These are phyloP conservation scores for Solanum bulbocastanum DNA, from an alignment of 257 asterid species.

Conservation along the genomic window DNA sequence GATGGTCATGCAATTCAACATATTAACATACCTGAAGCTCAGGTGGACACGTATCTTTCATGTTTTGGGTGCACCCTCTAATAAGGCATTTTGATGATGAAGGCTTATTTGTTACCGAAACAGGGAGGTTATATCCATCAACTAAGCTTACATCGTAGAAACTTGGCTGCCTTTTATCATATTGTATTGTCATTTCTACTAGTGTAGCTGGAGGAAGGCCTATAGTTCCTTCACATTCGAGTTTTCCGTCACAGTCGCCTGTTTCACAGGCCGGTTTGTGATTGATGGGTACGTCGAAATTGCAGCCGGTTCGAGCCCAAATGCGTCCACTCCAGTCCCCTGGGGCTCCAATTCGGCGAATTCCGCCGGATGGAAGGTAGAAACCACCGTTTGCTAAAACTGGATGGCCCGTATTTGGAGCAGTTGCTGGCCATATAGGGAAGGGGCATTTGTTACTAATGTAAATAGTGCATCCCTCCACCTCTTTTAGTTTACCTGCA, in stretches of 20 bases:
- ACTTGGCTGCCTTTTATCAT: constrained; percentile 33
- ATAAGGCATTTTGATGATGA: constrained; percentile 24
- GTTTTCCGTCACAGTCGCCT: constrained; percentile 63
- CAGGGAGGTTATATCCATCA: constrained; percentile 77
- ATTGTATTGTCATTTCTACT: constrained; percentile 43
- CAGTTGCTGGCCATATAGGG: constrained; percentile 86
- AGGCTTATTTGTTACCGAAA: constrained; percentile 26
- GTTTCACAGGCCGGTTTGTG: constrained; percentile 50
- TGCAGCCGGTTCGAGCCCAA: constrained; percentile 89
- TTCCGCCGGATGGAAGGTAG: constrained; percentile 38
- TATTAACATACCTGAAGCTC: constrained; percentile 19
- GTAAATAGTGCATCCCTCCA: constrained; percentile 41
- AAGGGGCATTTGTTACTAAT: constrained; percentile 69
- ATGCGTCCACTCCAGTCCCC: constrained; percentile 74
- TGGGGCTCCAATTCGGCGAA: constrained; percentile 21
- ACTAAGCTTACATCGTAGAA: constrained; percentile 72
- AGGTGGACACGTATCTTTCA: constrained; percentile 39
- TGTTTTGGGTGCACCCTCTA: constrained; percentile 38
- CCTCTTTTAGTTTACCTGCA: not conserved
- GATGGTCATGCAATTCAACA: not conserved
- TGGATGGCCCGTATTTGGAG: constrained; percentile 57
- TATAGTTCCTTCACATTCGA: constrained; percentile 50
- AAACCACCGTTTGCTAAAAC: constrained; percentile 67
- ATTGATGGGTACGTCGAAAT: constrained; percentile 12
- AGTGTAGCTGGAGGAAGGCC: constrained; percentile 79